Evolutionary conservation across 192 early-diverging fungal genomes (phyloP), one percentile per base, ranked within the genome.

Genomic region (Cladochytrium replicatum): DNA sequence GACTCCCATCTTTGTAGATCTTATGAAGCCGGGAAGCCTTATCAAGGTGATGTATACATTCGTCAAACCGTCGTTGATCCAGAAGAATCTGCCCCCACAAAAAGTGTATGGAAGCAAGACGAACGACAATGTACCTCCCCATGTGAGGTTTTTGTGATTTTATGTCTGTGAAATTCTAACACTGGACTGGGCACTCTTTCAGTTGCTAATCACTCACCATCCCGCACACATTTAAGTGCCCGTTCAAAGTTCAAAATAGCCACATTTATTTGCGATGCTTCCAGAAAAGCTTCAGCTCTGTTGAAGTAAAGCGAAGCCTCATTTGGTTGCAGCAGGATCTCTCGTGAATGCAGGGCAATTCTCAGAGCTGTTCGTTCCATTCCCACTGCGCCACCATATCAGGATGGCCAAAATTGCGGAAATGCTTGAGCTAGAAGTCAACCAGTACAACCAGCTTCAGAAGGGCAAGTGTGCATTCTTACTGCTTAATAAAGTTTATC

Each of bases 361-460:
- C n/a, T n/a, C n/a, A n/a, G n/a, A n/a, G n/a, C n/a, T n/a, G n/a
- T n/a, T n/a, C n/a, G n/a, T n/a, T n/a, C n/a, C n/a, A n/a, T n/a
- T n/a, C n/a, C n/a, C n/a, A n/a, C n/a, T n/a, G n/a, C n/a, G n/a
- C n/a, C n/a, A n/a, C n/a, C n/a, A n/a, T n/a, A n/a, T n/a, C n/a
- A n/a, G n/a, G n/a, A n/a, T n/a, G n/a, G n/a, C n/a, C n/a, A n/a
- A n/a, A n/a, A n/a, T n/a, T n/a, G n/a, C n/a, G n/a, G n/a, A n/a
- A n/a, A n/a, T n/a, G 38, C 75, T 90, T 27, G 84, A 90, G 61
- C 59, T 66, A 15, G 83, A 83, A 42, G 80, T 80, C 34, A 72
- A 67, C 55, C 79, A 73, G n/a, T 78, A 83, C 52, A 83, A 87
- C 46, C 56, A 68, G 31, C 54, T 88, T 17, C 88, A 87, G 32